Percentiles rank a stretch among this genome's conserved stretches.
These are phyloP conservation scores for Dryas octopetala DNA, from an alignment of 306 rosid species.

Conservation along the genomic window DNA sequence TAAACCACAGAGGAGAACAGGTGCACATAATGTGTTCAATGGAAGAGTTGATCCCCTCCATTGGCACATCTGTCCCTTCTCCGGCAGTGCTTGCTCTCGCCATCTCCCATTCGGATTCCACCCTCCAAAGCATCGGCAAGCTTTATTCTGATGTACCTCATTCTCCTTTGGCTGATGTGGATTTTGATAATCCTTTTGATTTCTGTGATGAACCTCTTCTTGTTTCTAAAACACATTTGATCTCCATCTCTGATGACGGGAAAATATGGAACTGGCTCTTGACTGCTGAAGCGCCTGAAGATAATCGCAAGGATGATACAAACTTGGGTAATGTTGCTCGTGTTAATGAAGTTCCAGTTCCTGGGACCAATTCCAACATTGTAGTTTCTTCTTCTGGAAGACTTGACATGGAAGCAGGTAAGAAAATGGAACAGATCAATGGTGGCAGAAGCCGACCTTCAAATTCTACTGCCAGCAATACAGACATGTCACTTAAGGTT, in stretches of 20 bases:
- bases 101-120: slow-evolving; percentile 78
- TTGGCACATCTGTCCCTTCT: slow-evolving; percentile 88
- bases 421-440: slow-evolving; percentile 35
- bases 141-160: slow-evolving; percentile 58
- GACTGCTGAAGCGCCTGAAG: slow-evolving; percentile 68
- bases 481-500: slow-evolving; percentile 66
- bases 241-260: slow-evolving; percentile 95
- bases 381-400: slow-evolving; percentile 42
- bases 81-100: slow-evolving; percentile 69
- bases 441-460: slow-evolving; percentile 35
- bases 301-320: slow-evolving; percentile 46
- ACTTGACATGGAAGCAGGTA: slow-evolving; percentile 40
- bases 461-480: slow-evolving; percentile 41
- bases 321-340: slow-evolving; percentile 41
- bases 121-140: slow-evolving; percentile 65
- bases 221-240: slow-evolving; percentile 69
- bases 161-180: slow-evolving; percentile 64
- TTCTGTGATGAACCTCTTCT: slow-evolving; percentile 51
- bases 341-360: slow-evolving; percentile 32
- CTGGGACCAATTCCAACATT: slow-evolving; percentile 37
- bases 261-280: slow-evolving; percentile 95
- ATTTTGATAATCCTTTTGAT: slow-evolving; percentile 87
- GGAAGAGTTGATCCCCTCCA: slow-evolving; percentile 95
- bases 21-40: slow-evolving; percentile 71
- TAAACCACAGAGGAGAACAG: slow-evolving; percentile 73